These are phyloP conservation scores for Amphibolis antarctica DNA, from an alignment of 106 monocot genomes.

Conservation along the genomic window DNA sequence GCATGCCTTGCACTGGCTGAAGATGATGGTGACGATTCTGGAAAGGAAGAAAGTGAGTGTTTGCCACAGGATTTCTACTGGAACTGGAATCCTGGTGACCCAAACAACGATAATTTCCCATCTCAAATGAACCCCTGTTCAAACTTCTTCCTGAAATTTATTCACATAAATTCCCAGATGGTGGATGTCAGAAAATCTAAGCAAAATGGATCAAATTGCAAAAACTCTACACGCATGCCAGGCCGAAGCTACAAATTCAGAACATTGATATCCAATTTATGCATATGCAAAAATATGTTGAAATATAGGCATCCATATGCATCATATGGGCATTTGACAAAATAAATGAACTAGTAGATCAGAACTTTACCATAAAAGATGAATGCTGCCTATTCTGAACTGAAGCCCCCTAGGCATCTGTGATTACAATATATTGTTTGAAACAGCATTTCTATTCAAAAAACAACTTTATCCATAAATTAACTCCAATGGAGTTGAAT, in stretches of 20 bases:
- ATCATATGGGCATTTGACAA: no score
- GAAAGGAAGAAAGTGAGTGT: background rate
- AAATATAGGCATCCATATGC: background rate
- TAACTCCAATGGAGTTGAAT: no score
- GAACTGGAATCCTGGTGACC: constrained; percentile 2
- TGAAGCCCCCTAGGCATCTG: background rate
- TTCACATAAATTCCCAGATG: background rate
- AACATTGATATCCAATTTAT: background rate
- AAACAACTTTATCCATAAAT: no score
- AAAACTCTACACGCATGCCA: background rate
- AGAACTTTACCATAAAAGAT: no score
- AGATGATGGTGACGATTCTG: background rate
- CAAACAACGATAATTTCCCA: background rate
- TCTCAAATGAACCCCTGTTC: background rate
- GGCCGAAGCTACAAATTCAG: background rate
- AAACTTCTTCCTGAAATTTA: constrained; percentile 1
- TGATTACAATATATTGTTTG: no score
- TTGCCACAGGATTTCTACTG: background rate
- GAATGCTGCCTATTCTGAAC: no score
- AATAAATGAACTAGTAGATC: no score
- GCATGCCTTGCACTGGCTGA: constrained; percentile 1
- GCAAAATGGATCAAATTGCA: background rate
- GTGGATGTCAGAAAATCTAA: background rate
- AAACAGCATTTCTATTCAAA: no score
- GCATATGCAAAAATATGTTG: background rate